Conservation (phyloP, 495 filamentous ascomycete genomes). For the Tuber magnatum region DNA sequence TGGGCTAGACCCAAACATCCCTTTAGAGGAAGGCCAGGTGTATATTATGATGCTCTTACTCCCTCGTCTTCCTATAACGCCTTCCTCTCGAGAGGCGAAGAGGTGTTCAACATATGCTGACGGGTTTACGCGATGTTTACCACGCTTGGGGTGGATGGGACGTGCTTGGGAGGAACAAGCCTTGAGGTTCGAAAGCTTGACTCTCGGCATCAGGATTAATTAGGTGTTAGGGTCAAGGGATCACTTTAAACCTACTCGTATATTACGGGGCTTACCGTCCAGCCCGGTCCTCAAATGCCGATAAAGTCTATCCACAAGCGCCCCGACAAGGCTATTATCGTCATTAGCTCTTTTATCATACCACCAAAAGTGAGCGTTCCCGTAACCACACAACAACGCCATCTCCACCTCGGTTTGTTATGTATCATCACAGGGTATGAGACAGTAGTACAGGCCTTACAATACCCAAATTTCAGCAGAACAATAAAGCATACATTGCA, state of each 20-base stretch:
- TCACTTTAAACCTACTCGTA: too few species aligned
- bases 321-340: too few species aligned
- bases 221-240: neutral
- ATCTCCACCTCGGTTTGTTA: too few species aligned
- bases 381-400: too few species aligned
- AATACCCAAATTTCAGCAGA: too few species aligned
- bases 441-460: too few species aligned
- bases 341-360: too few species aligned
- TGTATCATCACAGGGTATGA: too few species aligned
- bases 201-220: neutral
- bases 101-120: neutral
- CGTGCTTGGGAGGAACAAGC: conserved; percentile 7
- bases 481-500: too few species aligned
- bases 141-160: neutral
- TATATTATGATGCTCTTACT: neutral
- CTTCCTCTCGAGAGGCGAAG: neutral
- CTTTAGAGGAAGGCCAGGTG: neutral
- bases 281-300: neutral
- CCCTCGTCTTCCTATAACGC: neutral
- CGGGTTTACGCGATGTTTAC: neutral
- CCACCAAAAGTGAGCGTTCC: too few species aligned
- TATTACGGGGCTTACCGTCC: neutral
- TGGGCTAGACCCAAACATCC: neutral
- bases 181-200: conserved; percentile 32
- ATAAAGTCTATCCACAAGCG: neutral